Conservation (phyloP, 1,284 basidiomycete species). For the Puccinia triticina region DNA sequence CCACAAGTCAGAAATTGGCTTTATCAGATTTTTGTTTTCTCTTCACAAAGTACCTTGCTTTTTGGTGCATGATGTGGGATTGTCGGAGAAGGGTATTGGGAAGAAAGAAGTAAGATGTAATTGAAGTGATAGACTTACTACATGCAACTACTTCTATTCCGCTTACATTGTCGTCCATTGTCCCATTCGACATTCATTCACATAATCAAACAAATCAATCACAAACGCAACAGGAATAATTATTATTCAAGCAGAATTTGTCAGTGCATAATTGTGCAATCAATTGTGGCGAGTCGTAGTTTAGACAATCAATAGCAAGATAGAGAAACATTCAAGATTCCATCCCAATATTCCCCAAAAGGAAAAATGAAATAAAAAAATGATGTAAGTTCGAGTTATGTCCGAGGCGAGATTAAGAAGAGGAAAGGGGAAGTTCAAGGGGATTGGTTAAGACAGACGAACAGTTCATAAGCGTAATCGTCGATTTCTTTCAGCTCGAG, state of each 20-base stretch:
- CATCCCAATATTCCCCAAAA: neutral
- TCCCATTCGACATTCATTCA: neutral
- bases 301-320: too few relatives aligned
- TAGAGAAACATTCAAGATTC: too few relatives aligned
- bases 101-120: neutral
- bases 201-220: neutral
- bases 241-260: neutral
- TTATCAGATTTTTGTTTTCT: neutral
- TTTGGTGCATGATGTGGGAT: neutral
- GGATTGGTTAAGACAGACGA: constrained; percentile 13
- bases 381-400: neutral
- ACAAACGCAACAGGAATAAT: neutral
- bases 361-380: neutral
- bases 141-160: constrained; percentile 58
- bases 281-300: neutral
- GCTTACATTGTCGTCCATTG: constrained; percentile 41
- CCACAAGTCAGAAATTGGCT: neutral
- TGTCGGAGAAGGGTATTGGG: neutral
- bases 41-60: neutral
- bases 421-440: neutral
- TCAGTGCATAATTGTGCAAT: neutral
- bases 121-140: constrained; percentile 41
- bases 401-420: neutral
- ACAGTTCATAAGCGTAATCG: constrained; percentile 58
- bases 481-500: constrained; percentile 60